Percentiles rank a stretch among this genome's conserved stretches.
Conservation (phyloP, 139 green algal genomes). For the Closterium sp. region DNA sequence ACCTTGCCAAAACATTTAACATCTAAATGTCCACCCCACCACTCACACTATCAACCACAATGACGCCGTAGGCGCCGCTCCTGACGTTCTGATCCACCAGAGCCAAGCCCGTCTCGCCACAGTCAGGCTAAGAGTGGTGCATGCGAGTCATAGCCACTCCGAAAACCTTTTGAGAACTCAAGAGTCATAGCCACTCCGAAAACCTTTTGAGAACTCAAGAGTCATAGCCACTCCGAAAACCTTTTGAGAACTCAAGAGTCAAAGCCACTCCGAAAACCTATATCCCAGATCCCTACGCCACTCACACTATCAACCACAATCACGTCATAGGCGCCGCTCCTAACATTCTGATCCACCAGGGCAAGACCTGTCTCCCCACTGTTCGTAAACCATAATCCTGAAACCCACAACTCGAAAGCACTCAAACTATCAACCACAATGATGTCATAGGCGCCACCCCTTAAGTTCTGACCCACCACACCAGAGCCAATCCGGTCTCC, state of each 20-base stretch:
- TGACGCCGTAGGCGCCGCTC: constrained; percentile 69
- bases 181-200: constrained; percentile 36
- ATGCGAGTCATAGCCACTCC: constrained; percentile 29
- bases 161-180: too few species aligned
- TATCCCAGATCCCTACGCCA: too few species aligned
- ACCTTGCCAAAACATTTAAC: too few species aligned
- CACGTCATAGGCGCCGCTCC: constrained; percentile 70
- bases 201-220: too few species aligned
- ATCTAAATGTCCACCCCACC: too few species aligned
- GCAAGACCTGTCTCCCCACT: constrained; percentile 80
- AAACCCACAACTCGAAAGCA: not conserved
- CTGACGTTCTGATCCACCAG: constrained; percentile 77
- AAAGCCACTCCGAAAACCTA: not conserved
- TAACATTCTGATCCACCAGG: constrained; percentile 75
- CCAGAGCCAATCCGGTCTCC: constrained; percentile 79
- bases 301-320: constrained; percentile 79
- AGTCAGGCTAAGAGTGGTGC: constrained; percentile 72
- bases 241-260: too few species aligned
- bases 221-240: constrained; percentile 41
- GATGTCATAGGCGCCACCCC: constrained; percentile 69
- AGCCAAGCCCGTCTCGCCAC: constrained; percentile 80
- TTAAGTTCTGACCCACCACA: constrained; percentile 78
- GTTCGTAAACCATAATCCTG: constrained; percentile 40
- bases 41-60: constrained; percentile 81
- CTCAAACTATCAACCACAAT: constrained; percentile 83